Percentiles rank a stretch among this genome's conserved stretches.
phyloP scores from a whole-genome alignment of 257 asterid genomes.

The Solanum neorickii region DNA sequence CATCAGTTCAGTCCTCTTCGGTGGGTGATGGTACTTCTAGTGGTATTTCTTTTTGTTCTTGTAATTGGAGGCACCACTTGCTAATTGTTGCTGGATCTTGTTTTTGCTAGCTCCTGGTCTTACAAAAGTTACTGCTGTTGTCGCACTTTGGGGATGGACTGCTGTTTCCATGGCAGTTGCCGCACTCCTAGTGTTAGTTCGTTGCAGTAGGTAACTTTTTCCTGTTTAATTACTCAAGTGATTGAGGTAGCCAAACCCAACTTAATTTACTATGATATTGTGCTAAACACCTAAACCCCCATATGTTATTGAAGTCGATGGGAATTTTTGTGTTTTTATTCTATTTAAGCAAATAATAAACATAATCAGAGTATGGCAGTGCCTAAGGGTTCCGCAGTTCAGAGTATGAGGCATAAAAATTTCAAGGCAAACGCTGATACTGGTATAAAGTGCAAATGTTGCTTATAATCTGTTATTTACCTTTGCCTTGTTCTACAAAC shows the following conservation, averaged over 20 bases:
- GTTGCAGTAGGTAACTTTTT: constrained; percentile 65
- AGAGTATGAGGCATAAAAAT: background rate
- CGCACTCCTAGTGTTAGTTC: constrained; percentile 60
- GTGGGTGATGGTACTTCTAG: constrained; percentile 34
- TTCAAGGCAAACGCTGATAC: background rate
- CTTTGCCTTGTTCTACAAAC: background rate
- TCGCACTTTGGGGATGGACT: constrained; percentile 95
- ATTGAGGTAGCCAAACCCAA: background rate
- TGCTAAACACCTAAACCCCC: background rate
- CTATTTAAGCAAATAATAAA: background rate
- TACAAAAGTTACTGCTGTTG: constrained; percentile 73
- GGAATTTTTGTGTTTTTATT: background rate
- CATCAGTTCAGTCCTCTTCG: constrained; percentile 56
- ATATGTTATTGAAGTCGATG: background rate
- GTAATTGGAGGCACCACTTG: constrained; percentile 6
- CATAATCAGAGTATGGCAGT: background rate
- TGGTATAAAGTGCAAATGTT: background rate
- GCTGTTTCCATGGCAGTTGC: constrained; percentile 64
- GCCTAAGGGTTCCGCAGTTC: background rate
- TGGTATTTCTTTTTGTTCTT: background rate
- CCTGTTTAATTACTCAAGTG: background rate
- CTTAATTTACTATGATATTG: background rate
- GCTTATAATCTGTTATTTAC: background rate
- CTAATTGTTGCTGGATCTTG: constrained; percentile 19
- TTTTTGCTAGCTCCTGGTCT: constrained; percentile 69